phyloP scores from a whole-genome alignment of 768 basidiomycete species.

The Lentinus brumalis region DNA sequence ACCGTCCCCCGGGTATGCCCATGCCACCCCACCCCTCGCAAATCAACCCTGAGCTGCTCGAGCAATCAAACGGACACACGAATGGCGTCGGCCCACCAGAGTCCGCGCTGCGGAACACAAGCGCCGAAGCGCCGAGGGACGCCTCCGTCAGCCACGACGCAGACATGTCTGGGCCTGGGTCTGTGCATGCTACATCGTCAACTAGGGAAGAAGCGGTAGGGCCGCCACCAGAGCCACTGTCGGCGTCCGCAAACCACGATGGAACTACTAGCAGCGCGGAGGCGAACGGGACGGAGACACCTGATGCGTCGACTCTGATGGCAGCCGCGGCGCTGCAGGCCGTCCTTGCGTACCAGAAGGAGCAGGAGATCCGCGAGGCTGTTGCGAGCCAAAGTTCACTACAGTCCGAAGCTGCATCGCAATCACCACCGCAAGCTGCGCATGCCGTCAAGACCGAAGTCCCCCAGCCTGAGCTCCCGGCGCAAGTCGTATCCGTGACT shows the following conservation, averaged over 20 bases:
- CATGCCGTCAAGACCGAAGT: not conserved
- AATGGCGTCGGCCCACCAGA: slow-evolving; percentile 17
- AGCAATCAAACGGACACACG: slow-evolving; percentile 18
- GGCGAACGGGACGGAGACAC: not conserved
- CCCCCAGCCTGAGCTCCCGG: not conserved
- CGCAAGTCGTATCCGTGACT: not conserved
- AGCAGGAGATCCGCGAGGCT: slow-evolving; percentile 28
- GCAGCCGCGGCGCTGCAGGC: slow-evolving; percentile 33
- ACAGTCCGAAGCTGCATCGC: not conserved
- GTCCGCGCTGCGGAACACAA: slow-evolving; percentile 14
- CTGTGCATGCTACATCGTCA: not conserved
- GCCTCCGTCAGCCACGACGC: not conserved
- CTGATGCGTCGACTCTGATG: slow-evolving; percentile 19
- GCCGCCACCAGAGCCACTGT: not conserved
- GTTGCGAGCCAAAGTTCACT: not conserved
- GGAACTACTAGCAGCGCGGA: not conserved
- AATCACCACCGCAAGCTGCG: not conserved
- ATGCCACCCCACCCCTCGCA: slow-evolving; percentile 26
- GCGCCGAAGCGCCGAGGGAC: slow-evolving; percentile 5
- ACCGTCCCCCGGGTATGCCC: slow-evolving; percentile 41
- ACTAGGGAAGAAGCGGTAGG: not conserved
- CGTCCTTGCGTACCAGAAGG: slow-evolving; percentile 35
- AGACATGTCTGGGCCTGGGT: not conserved
- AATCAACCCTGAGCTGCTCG: slow-evolving; percentile 26
- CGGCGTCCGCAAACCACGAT: not conserved